phyloP scores from a whole-genome alignment of 495 filamentous ascomycete species.

The Delitschia confertaspora region DNA sequence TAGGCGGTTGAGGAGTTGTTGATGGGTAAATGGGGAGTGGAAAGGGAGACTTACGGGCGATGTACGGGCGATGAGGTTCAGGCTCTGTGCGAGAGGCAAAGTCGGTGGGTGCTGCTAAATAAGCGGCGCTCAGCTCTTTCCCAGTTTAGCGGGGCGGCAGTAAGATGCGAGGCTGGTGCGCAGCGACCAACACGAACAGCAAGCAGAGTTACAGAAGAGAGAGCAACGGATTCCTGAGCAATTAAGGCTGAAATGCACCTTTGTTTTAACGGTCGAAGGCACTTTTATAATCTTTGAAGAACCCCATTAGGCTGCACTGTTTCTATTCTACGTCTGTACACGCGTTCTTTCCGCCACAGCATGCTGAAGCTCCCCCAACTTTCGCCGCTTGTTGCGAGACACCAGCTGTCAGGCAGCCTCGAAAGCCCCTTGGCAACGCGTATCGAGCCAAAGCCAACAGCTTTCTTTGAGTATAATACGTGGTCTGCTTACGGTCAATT shows the following conservation, averaged over 20 bases:
- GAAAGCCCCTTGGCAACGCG: slow-evolving; percentile 12
- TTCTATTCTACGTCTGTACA: slow-evolving; percentile 13
- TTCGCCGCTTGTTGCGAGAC: slow-evolving; percentile 1
- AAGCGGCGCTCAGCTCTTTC: slow-evolving; percentile 26
- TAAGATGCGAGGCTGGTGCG: slow-evolving; percentile 18
- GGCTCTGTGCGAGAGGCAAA: slow-evolving; percentile 24
- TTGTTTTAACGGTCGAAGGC: neutral
- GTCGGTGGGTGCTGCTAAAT: slow-evolving; percentile 32
- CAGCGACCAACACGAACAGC: too few species aligned
- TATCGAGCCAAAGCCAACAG: neutral
- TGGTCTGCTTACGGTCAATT: neutral
- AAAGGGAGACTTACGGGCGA: slow-evolving; percentile 20
- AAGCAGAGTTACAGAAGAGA: neutral
- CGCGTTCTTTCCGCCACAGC: slow-evolving; percentile 29
- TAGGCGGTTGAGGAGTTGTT: neutral
- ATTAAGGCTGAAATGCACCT: neutral
- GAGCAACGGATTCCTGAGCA: neutral
- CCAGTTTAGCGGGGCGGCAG: slow-evolving; percentile 25
- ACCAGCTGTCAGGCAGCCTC: slow-evolving; percentile 23
- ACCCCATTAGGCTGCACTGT: slow-evolving; percentile 21
- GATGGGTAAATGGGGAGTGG: neutral
- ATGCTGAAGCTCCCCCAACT: slow-evolving; percentile 9
- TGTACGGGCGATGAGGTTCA: slow-evolving; percentile 14
- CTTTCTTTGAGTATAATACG: neutral
- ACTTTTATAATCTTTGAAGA: neutral